phyloP scores from a whole-genome alignment of 2,329 filamentous ascomycete genomes.

The Claviceps maximensis region DNA sequence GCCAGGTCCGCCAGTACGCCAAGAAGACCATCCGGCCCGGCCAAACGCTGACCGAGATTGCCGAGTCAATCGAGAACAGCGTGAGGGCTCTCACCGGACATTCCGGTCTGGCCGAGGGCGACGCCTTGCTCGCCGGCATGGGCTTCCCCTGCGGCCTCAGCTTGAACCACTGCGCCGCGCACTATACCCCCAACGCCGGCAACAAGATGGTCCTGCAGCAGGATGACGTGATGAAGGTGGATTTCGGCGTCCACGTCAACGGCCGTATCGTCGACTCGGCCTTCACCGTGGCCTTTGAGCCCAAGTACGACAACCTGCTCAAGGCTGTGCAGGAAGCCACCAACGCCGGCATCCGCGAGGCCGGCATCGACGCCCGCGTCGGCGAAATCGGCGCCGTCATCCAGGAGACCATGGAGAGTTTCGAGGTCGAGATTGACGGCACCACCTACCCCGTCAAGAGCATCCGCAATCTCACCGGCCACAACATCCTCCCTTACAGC shows the following conservation, averaged over 20 bases:
- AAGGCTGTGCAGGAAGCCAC: slow-evolving; percentile 63
- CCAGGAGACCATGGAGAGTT: slow-evolving; percentile 88
- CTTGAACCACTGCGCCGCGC: slow-evolving; percentile 73
- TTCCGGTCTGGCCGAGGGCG: slow-evolving; percentile 62
- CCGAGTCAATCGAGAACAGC: slow-evolving; percentile 74
- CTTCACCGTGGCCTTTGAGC: slow-evolving; percentile 67
- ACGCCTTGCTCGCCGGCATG: slow-evolving; percentile 66
- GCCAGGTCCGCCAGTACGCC: slow-evolving; percentile 74
- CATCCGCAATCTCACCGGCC: slow-evolving; percentile 77
- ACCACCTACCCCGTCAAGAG: slow-evolving; percentile 68
- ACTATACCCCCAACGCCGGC: slow-evolving; percentile 77
- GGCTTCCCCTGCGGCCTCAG: slow-evolving; percentile 78
- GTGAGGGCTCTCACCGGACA: slow-evolving; percentile 68
- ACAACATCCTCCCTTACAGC: slow-evolving; percentile 78
- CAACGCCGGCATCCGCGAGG: slow-evolving; percentile 71
- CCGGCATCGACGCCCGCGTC: slow-evolving; percentile 82
- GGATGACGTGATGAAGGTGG: slow-evolving; percentile 70
- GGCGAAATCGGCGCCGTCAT: slow-evolving; percentile 73
- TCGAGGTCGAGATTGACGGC: slow-evolving; percentile 74
- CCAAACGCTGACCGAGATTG: slow-evolving; percentile 67
- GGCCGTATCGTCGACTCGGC: slow-evolving; percentile 71
- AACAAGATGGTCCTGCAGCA: slow-evolving; percentile 63
- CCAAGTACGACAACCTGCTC: slow-evolving; percentile 61
- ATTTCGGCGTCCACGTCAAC: slow-evolving; percentile 71
- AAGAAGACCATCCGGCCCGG: slow-evolving; percentile 72